Base-by-base conservation (phyloP, 179 eudicot species). In the Silene noctiflora region DNA sequence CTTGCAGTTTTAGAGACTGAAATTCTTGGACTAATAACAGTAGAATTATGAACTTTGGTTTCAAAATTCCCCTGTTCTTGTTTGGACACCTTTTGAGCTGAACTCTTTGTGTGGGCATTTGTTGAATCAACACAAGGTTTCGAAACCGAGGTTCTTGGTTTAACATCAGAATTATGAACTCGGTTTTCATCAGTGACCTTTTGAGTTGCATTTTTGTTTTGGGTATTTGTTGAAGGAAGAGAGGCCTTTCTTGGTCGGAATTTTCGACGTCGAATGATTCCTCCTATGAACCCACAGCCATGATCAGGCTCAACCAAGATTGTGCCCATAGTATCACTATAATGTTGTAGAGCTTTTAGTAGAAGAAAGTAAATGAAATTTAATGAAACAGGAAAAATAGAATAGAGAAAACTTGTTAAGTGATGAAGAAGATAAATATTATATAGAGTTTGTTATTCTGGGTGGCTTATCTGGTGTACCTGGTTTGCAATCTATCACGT, bases 211-310 rank as follows among this genome's bases (percentile, higher is more conserved):
- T 44, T 44, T 0, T 44, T 42, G n/a, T 60, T 67, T n/a, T 20
- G 16, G 64, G 65, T 25, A 20, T 9, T 77, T n/a, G 81, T 80
- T 3, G 84, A 75, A 20, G 75, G 75, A 9, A 67, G 39, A 2
- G 81, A 69, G 20, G 84, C 16, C 61, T 60, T 69, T 51, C 75
- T 68, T 22, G 65, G 77, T 31, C 83, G 46, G 1, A 78, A 56
- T 69, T 69, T 66, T 0, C 84, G 68, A 20, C 79, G 62, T 16
- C 74, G 76, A 64, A 88, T 83, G 12, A 88, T 39, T 1, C 84
- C 35, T 4, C 73, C 81, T 0, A 88, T 78, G 73, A 88, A 83
- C 67, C 89, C 86, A 51, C 91, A 86, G 6, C 89, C 86, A 27
- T 60, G 67, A 29, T 79, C 79, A 25, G 69, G 69, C 60, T 80